These are phyloP conservation scores for Globisporangium carolinianum DNA, from an alignment of 352 stramenopile species.

Conservation along the genomic window DNA sequence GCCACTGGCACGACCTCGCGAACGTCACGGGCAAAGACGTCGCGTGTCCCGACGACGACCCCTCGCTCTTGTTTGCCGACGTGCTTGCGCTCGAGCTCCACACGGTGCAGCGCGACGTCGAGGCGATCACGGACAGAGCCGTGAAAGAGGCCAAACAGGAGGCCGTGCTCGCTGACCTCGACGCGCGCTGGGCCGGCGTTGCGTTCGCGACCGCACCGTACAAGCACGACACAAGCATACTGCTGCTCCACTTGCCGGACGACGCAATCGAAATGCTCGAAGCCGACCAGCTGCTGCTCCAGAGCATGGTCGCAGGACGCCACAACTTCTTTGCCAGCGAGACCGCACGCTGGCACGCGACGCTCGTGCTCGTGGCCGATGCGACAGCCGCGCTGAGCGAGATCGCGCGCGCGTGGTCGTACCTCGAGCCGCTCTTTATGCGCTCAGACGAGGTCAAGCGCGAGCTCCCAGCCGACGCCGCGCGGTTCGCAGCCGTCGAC, in stretches of 20 bases:
- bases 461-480: slow-evolving; percentile 89
- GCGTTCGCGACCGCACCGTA: slow-evolving; percentile 82
- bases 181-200: slow-evolving; percentile 65
- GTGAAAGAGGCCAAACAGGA: slow-evolving; percentile 91
- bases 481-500: slow-evolving; percentile 87
- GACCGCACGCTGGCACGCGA: slow-evolving; percentile 46
- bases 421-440: slow-evolving; percentile 94
- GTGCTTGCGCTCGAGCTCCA: slow-evolving; percentile 83
- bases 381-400: slow-evolving; percentile 83
- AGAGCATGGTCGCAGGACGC: slow-evolving; percentile 86
- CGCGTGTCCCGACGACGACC: slow-evolving; percentile 63
- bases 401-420: slow-evolving; percentile 94
- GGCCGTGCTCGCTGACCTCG: slow-evolving; percentile 66
- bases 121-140: slow-evolving; percentile 89
- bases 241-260: slow-evolving; percentile 85
- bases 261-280: slow-evolving; percentile 94
- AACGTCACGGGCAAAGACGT: slow-evolving; percentile 47
- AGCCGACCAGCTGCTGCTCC: slow-evolving; percentile 91
- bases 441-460: slow-evolving; percentile 92
- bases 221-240: slow-evolving; percentile 73
- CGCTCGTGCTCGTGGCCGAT: slow-evolving; percentile 75
- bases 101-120: slow-evolving; percentile 70
- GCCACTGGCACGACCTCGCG: slow-evolving; percentile 71
- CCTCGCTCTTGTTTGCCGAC: slow-evolving; percentile 62
- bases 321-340: slow-evolving; percentile 66